Evolutionary conservation across 805 yeast genomes (phyloP).

Genomic region (Saccharomycopsis sp.): DNA sequence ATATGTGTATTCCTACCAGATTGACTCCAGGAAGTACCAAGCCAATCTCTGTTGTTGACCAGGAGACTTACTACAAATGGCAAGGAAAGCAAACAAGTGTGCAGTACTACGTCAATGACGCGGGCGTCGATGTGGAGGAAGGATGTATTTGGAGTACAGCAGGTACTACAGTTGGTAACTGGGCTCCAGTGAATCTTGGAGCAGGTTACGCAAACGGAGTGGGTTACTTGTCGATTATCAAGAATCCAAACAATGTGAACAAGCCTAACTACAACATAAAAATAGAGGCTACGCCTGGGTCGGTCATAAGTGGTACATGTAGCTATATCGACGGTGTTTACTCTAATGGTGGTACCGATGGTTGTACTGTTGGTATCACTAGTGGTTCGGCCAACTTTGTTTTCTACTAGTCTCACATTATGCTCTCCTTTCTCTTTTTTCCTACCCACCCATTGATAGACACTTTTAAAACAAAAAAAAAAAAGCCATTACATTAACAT

Average conservation of each 20-base stretch:
- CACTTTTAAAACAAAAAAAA: neutral
- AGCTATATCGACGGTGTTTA: constrained; percentile 71
- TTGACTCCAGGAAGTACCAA: constrained; percentile 57
- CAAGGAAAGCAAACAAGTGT: constrained; percentile 76
- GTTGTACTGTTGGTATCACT: constrained; percentile 90
- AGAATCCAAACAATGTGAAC: constrained; percentile 82
- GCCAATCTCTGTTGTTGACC: constrained; percentile 76
- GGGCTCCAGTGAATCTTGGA: too few relatives aligned
- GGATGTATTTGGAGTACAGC: constrained; percentile 92
- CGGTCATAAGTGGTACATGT: constrained; percentile 66
- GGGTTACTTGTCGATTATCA: constrained; percentile 83
- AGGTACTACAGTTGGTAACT: constrained; percentile 85
- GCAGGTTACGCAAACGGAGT: constrained; percentile 74
- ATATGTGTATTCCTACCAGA: constrained; percentile 92
- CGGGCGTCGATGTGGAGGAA: constrained; percentile 82
- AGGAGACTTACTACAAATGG: constrained; percentile 75
- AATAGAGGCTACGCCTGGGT: constrained; percentile 66
- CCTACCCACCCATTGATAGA: neutral
- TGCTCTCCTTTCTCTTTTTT: neutral
- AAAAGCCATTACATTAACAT: neutral
- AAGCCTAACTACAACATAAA: constrained; percentile 68
- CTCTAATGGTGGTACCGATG: constrained; percentile 65
- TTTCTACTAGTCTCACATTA: constrained; percentile 36
- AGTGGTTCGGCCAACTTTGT: constrained; percentile 81
- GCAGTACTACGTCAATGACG: constrained; percentile 95